phyloP scores from a whole-genome alignment of 2,329 filamentous ascomycete genomes.

The Trichoderma harzianum region DNA sequence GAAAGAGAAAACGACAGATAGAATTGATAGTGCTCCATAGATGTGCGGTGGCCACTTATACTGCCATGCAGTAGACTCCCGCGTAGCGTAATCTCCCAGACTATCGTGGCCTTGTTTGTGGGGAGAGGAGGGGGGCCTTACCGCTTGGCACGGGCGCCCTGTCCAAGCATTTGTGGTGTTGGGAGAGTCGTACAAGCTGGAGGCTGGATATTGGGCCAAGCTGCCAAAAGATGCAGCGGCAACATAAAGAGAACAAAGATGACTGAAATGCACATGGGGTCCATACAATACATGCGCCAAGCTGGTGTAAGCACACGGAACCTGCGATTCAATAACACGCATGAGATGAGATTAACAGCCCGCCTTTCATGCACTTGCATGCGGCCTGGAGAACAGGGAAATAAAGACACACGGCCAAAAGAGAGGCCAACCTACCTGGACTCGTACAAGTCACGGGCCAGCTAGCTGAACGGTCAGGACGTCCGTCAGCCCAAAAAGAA shows the following conservation, averaged over 20 bases:
- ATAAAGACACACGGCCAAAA: neutral
- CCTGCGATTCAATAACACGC: neutral
- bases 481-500: neutral
- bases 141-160: constrained; percentile 1
- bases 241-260: constrained; percentile 1
- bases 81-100: neutral
- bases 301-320: neutral
- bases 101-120: constrained; percentile 9
- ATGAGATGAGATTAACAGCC: neutral
- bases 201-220: neutral
- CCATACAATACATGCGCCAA: neutral
- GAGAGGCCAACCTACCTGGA: neutral
- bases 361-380: neutral
- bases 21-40: neutral
- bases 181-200: neutral
- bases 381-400: neutral
- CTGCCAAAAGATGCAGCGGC: neutral
- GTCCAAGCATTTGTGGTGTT: neutral
- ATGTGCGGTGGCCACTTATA: constrained; percentile 1
- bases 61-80: neutral
- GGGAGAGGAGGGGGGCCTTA: neutral
- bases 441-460: neutral
- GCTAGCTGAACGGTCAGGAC: neutral
- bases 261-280: neutral
- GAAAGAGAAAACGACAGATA: neutral